Evolutionary conservation across 2,329 filamentous ascomycete genomes (phyloP), one percentile per base, ranked within the genome.

Genomic region (Chalaropsis thielavioides): DNA sequence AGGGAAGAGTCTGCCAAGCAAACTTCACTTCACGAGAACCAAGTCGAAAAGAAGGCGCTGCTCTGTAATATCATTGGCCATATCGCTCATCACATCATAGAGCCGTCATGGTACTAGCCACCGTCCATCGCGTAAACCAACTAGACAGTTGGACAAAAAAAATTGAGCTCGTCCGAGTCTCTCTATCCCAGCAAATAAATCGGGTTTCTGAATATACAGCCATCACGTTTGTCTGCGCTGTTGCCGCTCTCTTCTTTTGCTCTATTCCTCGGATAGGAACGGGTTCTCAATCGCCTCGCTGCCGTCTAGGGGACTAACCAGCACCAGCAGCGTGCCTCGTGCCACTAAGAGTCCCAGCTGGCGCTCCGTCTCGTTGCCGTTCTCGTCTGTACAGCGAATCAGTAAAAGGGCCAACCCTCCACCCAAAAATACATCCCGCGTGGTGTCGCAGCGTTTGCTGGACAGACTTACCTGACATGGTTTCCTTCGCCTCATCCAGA

Each of bases 241-340:
- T 11, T 44, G 11, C 1, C 43, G 3, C 43, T 17, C 2, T 8
- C 43, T 10, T 17, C 10, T 7, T 17, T 19, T 58, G 15, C 22
- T 58, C 44, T 64, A 67, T 61, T 69, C 68, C 40, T 69, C 68
- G 13, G 61, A 59, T 17, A 69, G 41, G 58, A 97, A 99, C 0
- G 94, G 94, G 74, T 99, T 99, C 71, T 88, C 84, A 71, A 99
- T 99, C 76, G 92, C 87, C 76, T 97, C 92, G 76, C 90, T 96
- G 65, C 94, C 94, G 72, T 97, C 92, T 63, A 94, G 82, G 3
- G 94, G 94, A 68, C 90, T 94, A 73, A 99, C 90, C 68, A 96
- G 83, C 46, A 96, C 92, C 64, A 99, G 84, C 59, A 99, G 80
- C 7, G 94, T 97, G 67, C 94, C 94, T 69, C 94, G 85, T 49